A percentile compares a stretch with the other conserved stretches of the same genome.
phyloP scores from a whole-genome alignment of 2,329 filamentous ascomycete species.

The Trichoderma koningiopsis region DNA sequence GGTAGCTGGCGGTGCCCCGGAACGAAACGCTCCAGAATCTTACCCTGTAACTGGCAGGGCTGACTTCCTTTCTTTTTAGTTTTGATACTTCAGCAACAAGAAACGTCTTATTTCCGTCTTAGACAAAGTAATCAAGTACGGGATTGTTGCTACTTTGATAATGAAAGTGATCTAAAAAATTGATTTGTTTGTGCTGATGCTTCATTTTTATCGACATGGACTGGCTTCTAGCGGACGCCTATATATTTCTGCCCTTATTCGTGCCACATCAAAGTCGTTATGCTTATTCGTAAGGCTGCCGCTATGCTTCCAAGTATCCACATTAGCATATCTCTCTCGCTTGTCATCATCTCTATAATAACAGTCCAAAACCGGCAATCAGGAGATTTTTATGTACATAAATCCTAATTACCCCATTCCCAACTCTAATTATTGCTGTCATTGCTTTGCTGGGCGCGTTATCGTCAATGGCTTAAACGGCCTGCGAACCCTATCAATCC shows the following conservation, averaged over 20 bases:
- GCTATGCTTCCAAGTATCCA: conserved; percentile 6
- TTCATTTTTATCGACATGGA: conserved; percentile 4
- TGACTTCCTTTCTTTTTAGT: conserved; percentile 8
- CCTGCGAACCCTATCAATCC: conserved; percentile 54
- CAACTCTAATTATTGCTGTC: background rate
- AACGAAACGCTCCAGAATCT: background rate
- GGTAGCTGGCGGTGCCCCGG: background rate
- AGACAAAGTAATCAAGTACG: no score
- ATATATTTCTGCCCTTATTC: background rate
- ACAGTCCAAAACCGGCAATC: background rate
- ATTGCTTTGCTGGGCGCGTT: conserved; percentile 42
- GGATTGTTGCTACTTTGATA: background rate
- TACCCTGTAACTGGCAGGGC: background rate
- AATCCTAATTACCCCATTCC: background rate
- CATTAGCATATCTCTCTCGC: background rate
- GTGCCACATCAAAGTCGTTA: conserved; percentile 27
- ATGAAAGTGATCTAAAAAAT: conserved; percentile 1
- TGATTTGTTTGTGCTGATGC: background rate
- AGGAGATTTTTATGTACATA: background rate
- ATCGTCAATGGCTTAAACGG: conserved; percentile 62
- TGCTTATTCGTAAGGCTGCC: conserved; percentile 32
- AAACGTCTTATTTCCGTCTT: no score
- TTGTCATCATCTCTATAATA: background rate
- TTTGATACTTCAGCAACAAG: background rate
- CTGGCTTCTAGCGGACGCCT: background rate